phyloP scores from a whole-genome alignment of 345 rosid genomes.

The Acer negundo region DNA sequence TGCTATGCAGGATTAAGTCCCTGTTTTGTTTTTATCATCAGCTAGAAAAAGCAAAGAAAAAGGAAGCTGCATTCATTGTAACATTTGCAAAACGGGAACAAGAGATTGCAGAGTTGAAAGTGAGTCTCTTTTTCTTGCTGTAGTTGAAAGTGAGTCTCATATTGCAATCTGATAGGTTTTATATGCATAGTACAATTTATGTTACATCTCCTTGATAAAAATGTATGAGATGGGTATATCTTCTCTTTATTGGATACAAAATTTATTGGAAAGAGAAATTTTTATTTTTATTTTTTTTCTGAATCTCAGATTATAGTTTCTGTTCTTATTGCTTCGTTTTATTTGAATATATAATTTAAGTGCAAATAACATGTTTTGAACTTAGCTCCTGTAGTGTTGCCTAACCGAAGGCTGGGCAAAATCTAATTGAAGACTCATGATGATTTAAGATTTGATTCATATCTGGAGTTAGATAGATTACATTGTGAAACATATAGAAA shows the following conservation, averaged over 20 bases:
- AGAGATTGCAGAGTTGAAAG: constrained; percentile 94
- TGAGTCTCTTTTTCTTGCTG: constrained; percentile 12
- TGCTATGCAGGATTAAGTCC: constrained; percentile 21
- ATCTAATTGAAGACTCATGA: not conserved
- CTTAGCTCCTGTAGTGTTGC: not conserved
- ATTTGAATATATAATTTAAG: not conserved
- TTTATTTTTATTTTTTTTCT: not conserved
- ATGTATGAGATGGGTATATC: not conserved
- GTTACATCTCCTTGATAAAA: not conserved
- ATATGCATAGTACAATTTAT: not conserved
- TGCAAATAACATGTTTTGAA: not conserved
- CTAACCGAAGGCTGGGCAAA: not conserved
- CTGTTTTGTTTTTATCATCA: constrained; percentile 38
- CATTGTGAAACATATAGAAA: not conserved
- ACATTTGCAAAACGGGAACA: constrained; percentile 94
- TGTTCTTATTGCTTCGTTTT: not conserved
- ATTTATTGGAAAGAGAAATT: not conserved
- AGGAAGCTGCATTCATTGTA: constrained; percentile 97
- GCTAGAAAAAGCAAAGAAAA: constrained; percentile 93
- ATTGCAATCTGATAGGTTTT: not conserved
- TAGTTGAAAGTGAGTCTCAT: not conserved
- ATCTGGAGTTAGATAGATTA: not conserved
- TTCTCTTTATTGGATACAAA: not conserved
- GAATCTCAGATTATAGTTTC: not conserved
- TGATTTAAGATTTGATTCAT: not conserved